Conservation (phyloP, 495 filamentous ascomycete genomes). For the Chaetomium fimeti region DNA sequence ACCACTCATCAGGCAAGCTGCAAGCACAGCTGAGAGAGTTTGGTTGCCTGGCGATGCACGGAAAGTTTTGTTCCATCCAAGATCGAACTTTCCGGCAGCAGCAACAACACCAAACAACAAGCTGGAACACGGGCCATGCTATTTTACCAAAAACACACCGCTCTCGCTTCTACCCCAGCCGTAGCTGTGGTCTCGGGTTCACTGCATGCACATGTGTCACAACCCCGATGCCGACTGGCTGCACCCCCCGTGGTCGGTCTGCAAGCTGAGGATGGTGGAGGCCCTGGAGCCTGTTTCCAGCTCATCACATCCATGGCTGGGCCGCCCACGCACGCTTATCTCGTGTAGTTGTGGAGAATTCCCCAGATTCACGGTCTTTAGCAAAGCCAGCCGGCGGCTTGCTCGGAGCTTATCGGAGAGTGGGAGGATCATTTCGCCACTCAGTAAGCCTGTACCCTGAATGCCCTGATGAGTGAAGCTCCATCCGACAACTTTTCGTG, state of each 20-base stretch:
- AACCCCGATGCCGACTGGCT: neutral
- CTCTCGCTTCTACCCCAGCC: neutral
- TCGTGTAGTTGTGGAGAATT: constrained; percentile 19
- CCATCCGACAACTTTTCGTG: neutral
- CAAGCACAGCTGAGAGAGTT: neutral
- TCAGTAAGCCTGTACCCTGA: neutral
- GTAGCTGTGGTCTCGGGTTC: neutral
- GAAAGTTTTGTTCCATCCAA: no score
- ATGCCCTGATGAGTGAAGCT: no score
- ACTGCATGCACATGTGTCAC: constrained; percentile 13
- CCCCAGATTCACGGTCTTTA: constrained; percentile 18
- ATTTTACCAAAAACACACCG: neutral
- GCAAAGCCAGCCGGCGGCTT: neutral
- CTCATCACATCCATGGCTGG: constrained; percentile 1
- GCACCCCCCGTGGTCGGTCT: constrained; percentile 1
- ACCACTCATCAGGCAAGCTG: no score
- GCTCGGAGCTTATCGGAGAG: constrained; percentile 22
- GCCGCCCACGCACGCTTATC: constrained; percentile 13
- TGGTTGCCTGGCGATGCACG: neutral
- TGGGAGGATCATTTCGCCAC: constrained; percentile 8
- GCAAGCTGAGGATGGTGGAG: neutral
- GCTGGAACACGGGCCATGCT: neutral
- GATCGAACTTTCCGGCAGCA: neutral
- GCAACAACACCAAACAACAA: neutral
- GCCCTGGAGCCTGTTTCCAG: neutral